Evolutionary conservation across 768 basidiomycete species (phyloP), one percentile per base, ranked within the genome.

Genomic region (Cystobasidium tubakii): DNA sequence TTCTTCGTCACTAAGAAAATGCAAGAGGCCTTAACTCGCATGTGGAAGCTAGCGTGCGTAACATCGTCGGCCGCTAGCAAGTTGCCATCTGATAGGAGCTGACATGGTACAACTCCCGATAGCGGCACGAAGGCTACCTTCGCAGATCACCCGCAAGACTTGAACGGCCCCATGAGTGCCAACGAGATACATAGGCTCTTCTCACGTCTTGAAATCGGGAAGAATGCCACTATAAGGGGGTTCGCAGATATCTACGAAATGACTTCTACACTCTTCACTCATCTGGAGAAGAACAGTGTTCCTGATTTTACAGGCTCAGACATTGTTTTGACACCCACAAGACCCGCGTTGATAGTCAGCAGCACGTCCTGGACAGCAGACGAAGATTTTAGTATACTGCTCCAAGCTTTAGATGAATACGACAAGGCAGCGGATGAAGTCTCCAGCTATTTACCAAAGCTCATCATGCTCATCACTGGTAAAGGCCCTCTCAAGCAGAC

Each of bases 331-430:
- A 74, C 69, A 77, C 15, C 75, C 50, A 36, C 36, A 75, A 25
- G 94, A 72, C 91, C 92, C 2, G 93, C 92, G 0, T 82, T 98
- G 1, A 76, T 97, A 21, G 88, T 99, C 31, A 92, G 90, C 27
- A 91, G 91, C 76, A 99, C 96, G 0, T 92, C 90, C 19, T 98
- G 95, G 95, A 98, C 96, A 0, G 87, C 91, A 6, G 96, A 99
- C 78, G 96, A 99, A 80, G 93, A 98, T 80, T 97, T 99, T 76
- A 82, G 85, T 10, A 86, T 96, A 65, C 86, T 99, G 21, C 81
- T 97, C 25, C 84, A 86, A 23, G 92, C 92, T 1, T 83, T 99
- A 44, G 80, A 82, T 17, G 50, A 82, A 19, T 98, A 96, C 80
- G 88, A 98, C 76, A 73, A 79, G 17, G 86, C 84, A 27, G 42